Percentiles rank a stretch among this genome's conserved stretches.
These are phyloP conservation scores for Ailanthus altissimus DNA, from an alignment of 345 rosid genomes.

Conservation along the genomic window DNA sequence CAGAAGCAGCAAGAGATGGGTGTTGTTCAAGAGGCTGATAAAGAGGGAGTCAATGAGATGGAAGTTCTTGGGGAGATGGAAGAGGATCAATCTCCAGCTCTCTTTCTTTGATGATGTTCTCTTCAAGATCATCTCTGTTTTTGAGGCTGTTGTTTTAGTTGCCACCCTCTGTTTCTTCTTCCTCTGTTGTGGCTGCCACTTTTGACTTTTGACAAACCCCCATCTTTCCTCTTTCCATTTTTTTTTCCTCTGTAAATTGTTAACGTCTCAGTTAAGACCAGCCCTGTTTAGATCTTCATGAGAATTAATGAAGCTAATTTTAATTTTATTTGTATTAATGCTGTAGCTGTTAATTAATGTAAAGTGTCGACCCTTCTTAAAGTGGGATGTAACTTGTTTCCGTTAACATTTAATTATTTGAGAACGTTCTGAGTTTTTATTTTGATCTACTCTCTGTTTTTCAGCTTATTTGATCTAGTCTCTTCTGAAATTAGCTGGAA, in stretches of 20 bases:
- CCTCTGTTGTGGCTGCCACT: slow-evolving; percentile 50
- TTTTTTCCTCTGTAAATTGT: background rate
- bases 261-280: background rate
- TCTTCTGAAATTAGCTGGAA: too few relatives aligned
- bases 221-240: background rate
- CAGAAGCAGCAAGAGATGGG: slow-evolving; percentile 27
- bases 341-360: too few relatives aligned
- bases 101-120: slow-evolving; percentile 42
- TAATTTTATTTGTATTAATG: too few relatives aligned
- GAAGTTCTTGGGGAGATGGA: slow-evolving; percentile 43
- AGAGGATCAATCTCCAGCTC: slow-evolving; percentile 32
- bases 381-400: background rate
- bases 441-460: background rate
- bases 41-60: slow-evolving; percentile 35
- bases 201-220: slow-evolving; percentile 1
- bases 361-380: background rate
- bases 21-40: slow-evolving; percentile 30
- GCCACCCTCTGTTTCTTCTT: slow-evolving; percentile 47
- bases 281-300: too few relatives aligned
- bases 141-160: slow-evolving; percentile 46
- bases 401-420: too few relatives aligned
- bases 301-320: too few relatives aligned
- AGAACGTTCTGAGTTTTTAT: too few relatives aligned
- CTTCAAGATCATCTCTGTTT: slow-evolving; percentile 42
- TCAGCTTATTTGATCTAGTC: too few relatives aligned